These are phyloP conservation scores for Pseudevernia furfuracea DNA, from an alignment of 495 filamentous ascomycete genomes.

Conservation along the genomic window DNA sequence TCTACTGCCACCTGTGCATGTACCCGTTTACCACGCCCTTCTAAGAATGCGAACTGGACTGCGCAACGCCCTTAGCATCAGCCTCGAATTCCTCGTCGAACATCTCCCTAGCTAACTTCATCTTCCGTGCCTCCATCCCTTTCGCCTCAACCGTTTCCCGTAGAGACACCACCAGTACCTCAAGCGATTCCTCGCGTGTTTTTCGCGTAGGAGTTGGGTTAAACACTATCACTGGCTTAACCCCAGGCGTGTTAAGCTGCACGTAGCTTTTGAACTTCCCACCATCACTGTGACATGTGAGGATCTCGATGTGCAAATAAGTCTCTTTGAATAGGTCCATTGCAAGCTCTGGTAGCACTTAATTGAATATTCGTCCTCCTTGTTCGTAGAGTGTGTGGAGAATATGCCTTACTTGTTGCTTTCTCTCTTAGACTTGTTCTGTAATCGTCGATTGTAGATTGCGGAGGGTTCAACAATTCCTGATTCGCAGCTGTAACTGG, in stretches of 20 bases:
- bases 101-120: neutral
- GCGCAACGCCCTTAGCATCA: neutral
- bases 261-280: neutral
- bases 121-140: too few species aligned
- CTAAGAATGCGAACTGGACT: neutral
- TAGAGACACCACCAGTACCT: neutral
- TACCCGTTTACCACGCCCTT: neutral
- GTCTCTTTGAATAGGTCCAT: neutral
- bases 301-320: neutral
- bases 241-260: neutral
- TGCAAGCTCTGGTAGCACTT: neutral
- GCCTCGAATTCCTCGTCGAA: neutral
- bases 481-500: neutral
- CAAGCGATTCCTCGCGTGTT: neutral
- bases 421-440: neutral
- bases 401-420: neutral
- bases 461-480: neutral
- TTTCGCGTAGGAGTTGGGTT: neutral
- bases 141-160: neutral
- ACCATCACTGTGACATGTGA: neutral
- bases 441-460: neutral
- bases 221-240: neutral
- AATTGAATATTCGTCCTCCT: neutral
- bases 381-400: neutral
- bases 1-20: neutral